Base-by-base conservation (phyloP, 1,284 basidiomycete genomes). In the Calocybe gambosa region DNA sequence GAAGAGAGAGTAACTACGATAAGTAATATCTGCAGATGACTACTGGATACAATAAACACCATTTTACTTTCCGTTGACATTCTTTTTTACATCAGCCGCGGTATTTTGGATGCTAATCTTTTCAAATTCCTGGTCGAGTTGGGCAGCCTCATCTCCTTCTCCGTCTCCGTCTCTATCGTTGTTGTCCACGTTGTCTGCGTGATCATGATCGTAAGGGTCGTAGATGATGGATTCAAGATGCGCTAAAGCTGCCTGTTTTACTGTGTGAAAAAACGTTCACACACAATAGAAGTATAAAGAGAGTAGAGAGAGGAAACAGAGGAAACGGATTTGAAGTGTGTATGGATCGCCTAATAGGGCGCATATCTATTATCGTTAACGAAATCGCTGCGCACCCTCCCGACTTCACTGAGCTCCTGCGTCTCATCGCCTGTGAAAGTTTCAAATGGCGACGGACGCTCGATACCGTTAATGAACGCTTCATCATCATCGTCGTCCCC, bases 321-420 rank as follows among this genome's bases (percentile, higher is more conserved):
- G 59, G 55, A 53, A 60, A 56, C 51, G 58, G 55, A 46, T 47
- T 50, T 49, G 45, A 26, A 26, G 9, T 26, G 5, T 9, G 5
- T 26, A 26, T 9, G 25, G 25, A 26, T 9, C 25, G 64, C 75
- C 81, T 86, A 95, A 77, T 96, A 95, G 52, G 93, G 93, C 51
- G 79, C 71, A 67, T 75, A 94, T 66, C 93, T 84, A 61, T 73
- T 79, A 71, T 83, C 70, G 70, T 82, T 85, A 67, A 80, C 66
- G 66, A 89, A 89, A 85, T 90, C 82, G 66, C 81, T 86, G 82
- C 91, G 91, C 84, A 95, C 91, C 87, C 89, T 85, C 71, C 93
- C 93, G 55, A 85, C 82, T 67, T 87, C 84, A 61, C 80, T 87
- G 51, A 89, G 74, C 62, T 89, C 85, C 57, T 86, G 73, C 13